phyloP scores from a whole-genome alignment of 805 yeast genomes.

The Ogataea corticis region DNA sequence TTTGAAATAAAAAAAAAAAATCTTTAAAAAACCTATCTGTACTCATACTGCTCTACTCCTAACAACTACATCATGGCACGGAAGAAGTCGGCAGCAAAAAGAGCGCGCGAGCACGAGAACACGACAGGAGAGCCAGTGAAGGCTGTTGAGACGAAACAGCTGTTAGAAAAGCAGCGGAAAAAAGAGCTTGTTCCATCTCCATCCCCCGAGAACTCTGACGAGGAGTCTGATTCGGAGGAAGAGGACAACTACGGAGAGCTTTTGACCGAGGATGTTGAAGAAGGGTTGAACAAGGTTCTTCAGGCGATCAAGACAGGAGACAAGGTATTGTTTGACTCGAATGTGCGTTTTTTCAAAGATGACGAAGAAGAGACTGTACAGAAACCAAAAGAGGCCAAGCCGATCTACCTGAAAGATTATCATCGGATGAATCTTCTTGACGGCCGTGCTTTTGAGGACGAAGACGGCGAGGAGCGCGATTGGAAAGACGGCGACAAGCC shows the following conservation, averaged over 20 bases:
- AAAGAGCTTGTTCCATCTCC: conserved; percentile 1
- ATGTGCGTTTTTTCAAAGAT: conserved; percentile 66
- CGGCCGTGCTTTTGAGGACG: conserved; percentile 59
- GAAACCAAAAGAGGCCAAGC: conserved; percentile 54
- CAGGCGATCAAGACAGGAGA: conserved; percentile 70
- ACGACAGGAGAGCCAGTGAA: neutral
- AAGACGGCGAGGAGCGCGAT: conserved; percentile 47
- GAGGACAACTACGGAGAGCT: conserved; percentile 93
- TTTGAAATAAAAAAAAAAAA: too few species aligned
- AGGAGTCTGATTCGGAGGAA: conserved; percentile 51
- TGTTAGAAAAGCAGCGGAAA: neutral
- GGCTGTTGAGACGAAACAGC: neutral
- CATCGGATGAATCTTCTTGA: conserved; percentile 81
- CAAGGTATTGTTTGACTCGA: conserved; percentile 61
- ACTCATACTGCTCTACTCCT: too few species aligned
- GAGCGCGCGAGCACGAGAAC: conserved; percentile 40
- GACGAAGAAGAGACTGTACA: conserved; percentile 46
- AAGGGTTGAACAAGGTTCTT: conserved; percentile 72
- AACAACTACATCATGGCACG: conserved; percentile 61
- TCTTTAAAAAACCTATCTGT: too few species aligned
- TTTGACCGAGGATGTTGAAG: conserved; percentile 81
- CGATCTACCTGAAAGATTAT: conserved; percentile 87
- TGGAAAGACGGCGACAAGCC: conserved; percentile 61
- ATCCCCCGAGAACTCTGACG: conserved; percentile 1
- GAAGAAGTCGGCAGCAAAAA: conserved; percentile 83